Evolutionary conservation across 352 stramenopile species (phyloP), one percentile per base, ranked within the genome.

Genomic region (Globisporangium rhizosaccharum): DNA sequence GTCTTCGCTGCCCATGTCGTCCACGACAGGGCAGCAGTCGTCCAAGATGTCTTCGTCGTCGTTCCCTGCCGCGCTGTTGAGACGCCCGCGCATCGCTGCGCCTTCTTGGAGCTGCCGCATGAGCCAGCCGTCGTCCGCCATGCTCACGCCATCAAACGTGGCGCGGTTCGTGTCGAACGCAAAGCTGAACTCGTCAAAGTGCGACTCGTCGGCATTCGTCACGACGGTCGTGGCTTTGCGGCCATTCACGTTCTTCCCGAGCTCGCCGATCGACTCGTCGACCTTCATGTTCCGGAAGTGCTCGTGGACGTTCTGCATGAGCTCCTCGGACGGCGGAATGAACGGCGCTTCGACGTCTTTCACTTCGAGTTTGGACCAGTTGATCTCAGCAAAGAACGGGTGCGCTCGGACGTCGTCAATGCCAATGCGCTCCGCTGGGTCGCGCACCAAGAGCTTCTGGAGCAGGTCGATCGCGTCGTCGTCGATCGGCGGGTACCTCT

Each of bases 251-350:
- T 82, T 83, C 66, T 92, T 81, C 25, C 56, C 37, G 36, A 71
- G 75, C 44, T 91, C 79, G 44, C 80, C 83, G 18, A 93, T 86
- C 47, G 83, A 85, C 61, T 90, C 83, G 51, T 87, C 79, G 33
- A 95, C 77, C 33, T 92, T 93, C 85, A 95, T 95, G 70, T 93
- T 93, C 44, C 76, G 76, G 70, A 95, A 95, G 46, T 95, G 85
- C 51, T 90, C 82, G 64, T 92, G 83, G 46, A 95, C 85, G 59
- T 95, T 92, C 49, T 89, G 79, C 85, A 95, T 93, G 17, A 93
- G 53, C 51, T 95, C 76, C 49, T 91, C 70, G 2, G 82, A 83
- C 26, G 82, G 78, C 17, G 85, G 85, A 39, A 91, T 86, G 61
- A 90, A 94, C 59, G 85, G 85, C 53, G 82, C 75, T 26, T 88